Percentiles rank a stretch among this genome's conserved stretches.
phyloP scores from a whole-genome alignment of 306 rosid species.

The Cyamopsis tetragonoloba region DNA sequence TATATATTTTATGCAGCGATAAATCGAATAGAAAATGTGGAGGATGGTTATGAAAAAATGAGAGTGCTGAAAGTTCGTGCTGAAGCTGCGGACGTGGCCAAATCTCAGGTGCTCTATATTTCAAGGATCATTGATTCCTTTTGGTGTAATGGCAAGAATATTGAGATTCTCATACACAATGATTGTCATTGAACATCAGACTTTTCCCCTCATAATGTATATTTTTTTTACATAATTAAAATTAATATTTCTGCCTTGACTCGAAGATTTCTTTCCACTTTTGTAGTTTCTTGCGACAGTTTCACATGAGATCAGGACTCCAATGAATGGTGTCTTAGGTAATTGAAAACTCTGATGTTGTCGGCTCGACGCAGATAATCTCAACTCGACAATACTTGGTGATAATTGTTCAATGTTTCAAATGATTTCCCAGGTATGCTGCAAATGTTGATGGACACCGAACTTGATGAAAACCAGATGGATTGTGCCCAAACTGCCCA shows the following conservation, averaged over 20 bases:
- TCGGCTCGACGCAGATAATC: neutral
- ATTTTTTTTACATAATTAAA: neutral
- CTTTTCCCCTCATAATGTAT: neutral
- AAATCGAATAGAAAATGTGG: conserved; percentile 74
- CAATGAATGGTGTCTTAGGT: conserved; percentile 99
- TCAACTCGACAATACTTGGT: conserved; percentile 11
- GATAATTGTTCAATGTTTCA: conserved; percentile 5
- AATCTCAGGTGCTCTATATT: conserved; percentile 67
- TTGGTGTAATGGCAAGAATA: neutral
- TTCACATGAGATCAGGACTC: conserved; percentile 99
- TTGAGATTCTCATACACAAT: conserved; percentile 12
- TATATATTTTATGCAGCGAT: conserved; percentile 81
- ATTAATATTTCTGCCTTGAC: neutral
- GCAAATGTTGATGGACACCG: conserved; percentile 96
- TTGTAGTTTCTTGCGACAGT: conserved; percentile 94
- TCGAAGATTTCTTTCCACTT: conserved; percentile 21
- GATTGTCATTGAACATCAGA: neutral
- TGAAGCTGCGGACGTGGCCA: conserved; percentile 98
- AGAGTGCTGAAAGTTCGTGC: conserved; percentile 67
- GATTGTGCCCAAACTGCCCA: conserved; percentile 85
- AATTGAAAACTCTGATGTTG: conserved; percentile 18
- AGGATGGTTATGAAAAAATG: conserved; percentile 68
- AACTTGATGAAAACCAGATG: conserved; percentile 71
- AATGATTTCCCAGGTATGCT: conserved; percentile 71
- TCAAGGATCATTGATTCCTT: conserved; percentile 4